phyloP scores from a whole-genome alignment of 345 rosid genomes.

The Citrus mangshanensis region DNA sequence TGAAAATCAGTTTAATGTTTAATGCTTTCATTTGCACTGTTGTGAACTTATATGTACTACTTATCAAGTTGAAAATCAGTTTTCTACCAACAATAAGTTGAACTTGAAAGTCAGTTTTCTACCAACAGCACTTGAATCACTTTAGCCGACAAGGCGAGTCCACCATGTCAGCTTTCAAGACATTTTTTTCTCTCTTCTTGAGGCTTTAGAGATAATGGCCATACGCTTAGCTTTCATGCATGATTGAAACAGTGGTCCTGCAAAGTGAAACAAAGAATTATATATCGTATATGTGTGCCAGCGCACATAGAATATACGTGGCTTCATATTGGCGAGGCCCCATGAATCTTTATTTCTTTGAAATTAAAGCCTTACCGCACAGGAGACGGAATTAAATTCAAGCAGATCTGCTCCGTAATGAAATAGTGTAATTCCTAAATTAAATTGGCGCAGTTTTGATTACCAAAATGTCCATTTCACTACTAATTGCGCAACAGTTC shows the following conservation, averaged over 20 bases:
- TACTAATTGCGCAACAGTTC: no score
- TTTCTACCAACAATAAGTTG: not conserved
- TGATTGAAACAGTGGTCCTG: not conserved
- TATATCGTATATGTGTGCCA: no score
- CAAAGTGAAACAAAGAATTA: not conserved
- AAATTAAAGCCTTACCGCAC: not conserved
- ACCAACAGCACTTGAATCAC: not conserved
- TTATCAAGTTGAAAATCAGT: not conserved
- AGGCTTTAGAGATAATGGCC: constrained; percentile 17
- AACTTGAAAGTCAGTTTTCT: not conserved
- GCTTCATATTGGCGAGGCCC: not conserved
- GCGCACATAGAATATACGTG: not conserved
- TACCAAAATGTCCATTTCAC: not conserved
- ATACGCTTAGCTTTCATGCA: not conserved
- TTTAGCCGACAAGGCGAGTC: constrained; percentile 6
- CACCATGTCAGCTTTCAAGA: not conserved
- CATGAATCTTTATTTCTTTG: not conserved
- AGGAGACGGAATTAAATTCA: not conserved
- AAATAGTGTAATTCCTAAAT: not conserved
- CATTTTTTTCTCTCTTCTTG: not conserved
- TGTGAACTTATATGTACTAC: no score
- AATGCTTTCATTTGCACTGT: no score
- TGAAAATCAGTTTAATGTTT: no score
- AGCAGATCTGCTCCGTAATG: not conserved
- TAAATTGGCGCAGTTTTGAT: not conserved